Evolutionary conservation across 495 filamentous ascomycete species (phyloP).

Genomic region (Aspergillus saccharolyticus): DNA sequence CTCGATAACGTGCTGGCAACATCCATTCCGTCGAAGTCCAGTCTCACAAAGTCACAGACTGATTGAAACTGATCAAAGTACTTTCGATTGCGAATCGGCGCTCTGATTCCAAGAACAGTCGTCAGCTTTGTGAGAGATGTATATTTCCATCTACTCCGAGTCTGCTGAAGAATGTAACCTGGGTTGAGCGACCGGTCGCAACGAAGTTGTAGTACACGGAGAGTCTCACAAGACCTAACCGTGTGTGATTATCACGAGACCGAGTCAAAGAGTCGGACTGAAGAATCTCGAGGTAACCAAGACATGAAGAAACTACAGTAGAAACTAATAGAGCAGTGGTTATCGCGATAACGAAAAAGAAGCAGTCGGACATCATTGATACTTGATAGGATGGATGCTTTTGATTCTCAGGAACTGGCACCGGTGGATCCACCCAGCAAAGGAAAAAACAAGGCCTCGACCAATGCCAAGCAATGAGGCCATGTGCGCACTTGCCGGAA

Average conservation of each 20-base stretch:
- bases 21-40: not conserved
- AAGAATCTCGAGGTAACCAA: not conserved
- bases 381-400: no score
- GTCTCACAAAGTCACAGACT: not conserved
- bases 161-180: not conserved
- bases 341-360: not conserved
- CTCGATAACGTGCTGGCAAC: not conserved
- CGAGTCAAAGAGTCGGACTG: not conserved
- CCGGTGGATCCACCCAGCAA: not conserved
- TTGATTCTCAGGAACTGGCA: not conserved
- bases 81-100: not conserved
- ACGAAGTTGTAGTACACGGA: not conserved
- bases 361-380: no score
- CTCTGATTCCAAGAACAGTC: not conserved
- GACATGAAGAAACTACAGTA: no score
- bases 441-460: not conserved
- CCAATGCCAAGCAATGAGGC: not conserved
- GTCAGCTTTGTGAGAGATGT: not conserved
- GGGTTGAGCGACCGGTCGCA: not conserved
- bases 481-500: constrained; percentile 1
- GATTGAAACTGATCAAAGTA: not conserved
- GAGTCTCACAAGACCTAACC: not conserved
- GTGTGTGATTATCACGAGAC: not conserved
- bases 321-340: not conserved
- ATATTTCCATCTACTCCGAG: not conserved